Evolutionary conservation across 306 rosid genomes (phyloP), one percentile per base, ranked within the genome.

Genomic region (Ochetophila trinervis): DNA sequence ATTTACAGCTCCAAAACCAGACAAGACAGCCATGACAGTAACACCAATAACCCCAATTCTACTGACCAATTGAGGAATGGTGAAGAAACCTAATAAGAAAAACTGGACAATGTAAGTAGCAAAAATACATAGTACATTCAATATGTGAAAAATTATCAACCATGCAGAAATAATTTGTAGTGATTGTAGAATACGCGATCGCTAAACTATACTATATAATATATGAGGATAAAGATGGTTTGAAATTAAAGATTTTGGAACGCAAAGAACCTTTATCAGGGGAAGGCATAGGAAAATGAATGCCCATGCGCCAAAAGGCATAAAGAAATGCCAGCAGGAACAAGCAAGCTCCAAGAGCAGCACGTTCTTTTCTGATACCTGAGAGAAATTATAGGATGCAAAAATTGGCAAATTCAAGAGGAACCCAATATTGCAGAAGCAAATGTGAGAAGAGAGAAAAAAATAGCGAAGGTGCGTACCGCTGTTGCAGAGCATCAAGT

Each of bases 1-100:
- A 81, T 93, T 93, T 35, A 93, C 96, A 57, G 97, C 97, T 60
- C 99, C 99, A 71, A 93, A 93, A 51, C 99, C 97, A 64, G 96
- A 90, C 36, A 93, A 76, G 55, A 93, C 96, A 51, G 97, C 91
- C 97, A 93, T 93, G 77, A 93, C 83, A 44, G 99, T 93, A 48
- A 93, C 99, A 52, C 99, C 99, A 47, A 93, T 86, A 17, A 93
- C 96, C 8, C 97, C 99, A 77, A 93, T 93, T 54, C 99, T 73
- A 70, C 99, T 93, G n/a, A 93, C 99, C 66, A 93, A 75, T 68
- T 93, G 99, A 58, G 99, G 91, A 80, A 90, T 79, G 32, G 96
- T 87, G 86, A 93, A 90, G 87, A 93, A 93, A 67, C 95, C 89
- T 84, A 75, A 21, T 45, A 24, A 44, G 9, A 11, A 44, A 16